Evolutionary conservation across 2,329 filamentous ascomycete genomes (phyloP), one percentile per base, ranked within the genome.

Genomic region (Phoma sp.): DNA sequence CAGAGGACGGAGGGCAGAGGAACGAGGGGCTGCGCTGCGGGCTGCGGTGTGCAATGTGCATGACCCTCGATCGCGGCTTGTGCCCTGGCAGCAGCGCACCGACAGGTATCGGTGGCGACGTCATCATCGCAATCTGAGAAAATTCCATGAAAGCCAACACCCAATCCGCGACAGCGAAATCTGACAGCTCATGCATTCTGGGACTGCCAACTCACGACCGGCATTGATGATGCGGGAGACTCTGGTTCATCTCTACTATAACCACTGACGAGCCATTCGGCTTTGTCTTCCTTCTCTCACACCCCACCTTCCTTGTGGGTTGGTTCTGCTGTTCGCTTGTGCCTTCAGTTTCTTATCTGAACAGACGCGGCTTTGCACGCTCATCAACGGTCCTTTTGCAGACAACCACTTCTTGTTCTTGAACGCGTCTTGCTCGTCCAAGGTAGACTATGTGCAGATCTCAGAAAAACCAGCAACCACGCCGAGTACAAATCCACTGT

Each of bases 1-100:
- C 47, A 50, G 49, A 55, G 54, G 40, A 62, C 45, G 51, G 49
- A 55, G 54, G 40, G 62, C 45, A 53, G 47, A 48, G 50, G 55
- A 53, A 39, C 54, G 53, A 47, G 59, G 45, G 48, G 55, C 50
- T 57, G 57, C 49, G 17, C 17, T 17, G 17, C 17, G 17, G 45
- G 52, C 44, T 39, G 40, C 44, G 35, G 54, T 57, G 54, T 44
- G 40, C 48, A 43, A 49, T 57, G 54, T 44, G 40, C 48, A 43
- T 38, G 39, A 38, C 46, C 43, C 31, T 51, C 39, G 37, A 50
- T 5, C 43, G 38, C 37, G 39, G 39, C 51, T 51, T 36, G 37
- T 55, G 51, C 46, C 52, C 47, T 53, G 55, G 44, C 47, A 56
- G 47, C 27, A 22, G 51, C 22, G 49, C 43, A 48, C 49, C 49